phyloP scores from a whole-genome alignment of 495 filamentous ascomycete species.

The Neurospora hispaniola region DNA sequence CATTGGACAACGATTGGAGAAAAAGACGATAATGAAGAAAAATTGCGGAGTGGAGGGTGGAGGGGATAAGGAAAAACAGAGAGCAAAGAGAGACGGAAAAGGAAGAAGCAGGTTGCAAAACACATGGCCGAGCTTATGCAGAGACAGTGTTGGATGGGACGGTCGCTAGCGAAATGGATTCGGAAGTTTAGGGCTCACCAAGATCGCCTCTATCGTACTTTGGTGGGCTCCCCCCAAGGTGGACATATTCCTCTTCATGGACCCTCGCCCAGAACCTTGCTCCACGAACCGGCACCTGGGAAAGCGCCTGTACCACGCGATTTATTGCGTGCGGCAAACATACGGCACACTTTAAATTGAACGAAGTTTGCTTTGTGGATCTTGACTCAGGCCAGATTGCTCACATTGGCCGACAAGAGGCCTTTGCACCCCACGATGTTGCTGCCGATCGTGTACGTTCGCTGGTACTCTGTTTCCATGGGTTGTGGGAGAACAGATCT shows the following conservation, averaged over 20 bases:
- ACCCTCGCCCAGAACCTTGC: slow-evolving; percentile 12
- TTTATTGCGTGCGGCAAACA: slow-evolving; percentile 18
- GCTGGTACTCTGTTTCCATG: slow-evolving; percentile 15
- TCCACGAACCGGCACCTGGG: slow-evolving; percentile 10
- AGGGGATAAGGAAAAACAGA: neutral
- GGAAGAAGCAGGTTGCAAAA: neutral
- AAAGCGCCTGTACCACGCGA: slow-evolving; percentile 13
- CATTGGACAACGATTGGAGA: slow-evolving; percentile 7
- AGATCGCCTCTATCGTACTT: slow-evolving; percentile 17
- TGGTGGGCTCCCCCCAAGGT: slow-evolving; percentile 12
- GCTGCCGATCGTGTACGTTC: slow-evolving; percentile 25
- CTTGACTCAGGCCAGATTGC: slow-evolving; percentile 13
- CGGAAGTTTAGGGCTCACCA: slow-evolving; percentile 8
- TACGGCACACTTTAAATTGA: slow-evolving; percentile 21
- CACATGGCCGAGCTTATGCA: neutral
- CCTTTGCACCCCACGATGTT: slow-evolving; percentile 26
- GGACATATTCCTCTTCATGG: slow-evolving; percentile 13
- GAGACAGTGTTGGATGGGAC: neutral
- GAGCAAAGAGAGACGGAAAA: neutral
- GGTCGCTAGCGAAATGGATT: slow-evolving; percentile 2
- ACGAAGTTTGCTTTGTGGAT: slow-evolving; percentile 21
- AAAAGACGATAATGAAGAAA: neutral
- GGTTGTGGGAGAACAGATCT: slow-evolving; percentile 9
- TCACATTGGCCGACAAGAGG: slow-evolving; percentile 22
- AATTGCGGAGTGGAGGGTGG: neutral